Conservation (phyloP, 495 filamentous ascomycete genomes). For the Glarea lozoyensis region DNA sequence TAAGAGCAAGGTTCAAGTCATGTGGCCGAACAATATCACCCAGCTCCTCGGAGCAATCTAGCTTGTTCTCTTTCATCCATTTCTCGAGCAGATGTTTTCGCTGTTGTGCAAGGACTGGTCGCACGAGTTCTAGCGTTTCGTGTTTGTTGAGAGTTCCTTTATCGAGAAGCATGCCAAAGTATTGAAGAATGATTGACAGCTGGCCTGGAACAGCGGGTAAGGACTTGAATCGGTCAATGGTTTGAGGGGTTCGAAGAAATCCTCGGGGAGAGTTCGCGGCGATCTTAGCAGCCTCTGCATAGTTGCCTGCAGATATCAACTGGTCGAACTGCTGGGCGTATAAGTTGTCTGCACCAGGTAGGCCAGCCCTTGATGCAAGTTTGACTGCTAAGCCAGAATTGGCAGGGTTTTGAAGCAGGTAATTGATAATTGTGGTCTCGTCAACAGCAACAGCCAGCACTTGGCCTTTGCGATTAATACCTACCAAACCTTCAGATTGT, state of each 20-base stretch:
- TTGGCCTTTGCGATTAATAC: constrained; percentile 94
- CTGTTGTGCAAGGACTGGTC: constrained; percentile 84
- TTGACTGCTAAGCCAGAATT: constrained; percentile 87
- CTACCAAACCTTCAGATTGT: constrained; percentile 81
- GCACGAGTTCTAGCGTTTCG: constrained; percentile 88
- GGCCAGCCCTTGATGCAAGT: constrained; percentile 85
- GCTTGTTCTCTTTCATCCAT: constrained; percentile 92
- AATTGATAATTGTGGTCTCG: constrained; percentile 82
- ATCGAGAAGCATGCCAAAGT: constrained; percentile 94
- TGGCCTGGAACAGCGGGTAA: constrained; percentile 62
- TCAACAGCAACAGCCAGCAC: constrained; percentile 89
- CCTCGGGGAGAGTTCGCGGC: constrained; percentile 94
- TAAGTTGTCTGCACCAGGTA: constrained; percentile 91
- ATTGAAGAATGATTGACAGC: constrained; percentile 90
- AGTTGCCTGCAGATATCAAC: constrained; percentile 66
- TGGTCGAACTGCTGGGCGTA: constrained; percentile 90
- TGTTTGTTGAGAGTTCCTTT: constrained; percentile 87
- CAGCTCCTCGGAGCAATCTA: constrained; percentile 90
- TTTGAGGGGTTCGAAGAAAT: constrained; percentile 87
- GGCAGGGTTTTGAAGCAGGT: constrained; percentile 90
- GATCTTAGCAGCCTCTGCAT: constrained; percentile 82
- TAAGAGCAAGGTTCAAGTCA: constrained; percentile 75
- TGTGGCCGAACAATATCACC: constrained; percentile 89
- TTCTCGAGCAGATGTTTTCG: constrained; percentile 95
- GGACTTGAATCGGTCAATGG: constrained; percentile 89